Percentiles rank a stretch among this genome's conserved stretches.
These are phyloP conservation scores for Myrica gale DNA, from an alignment of 306 rosid genomes.

Conservation along the genomic window DNA sequence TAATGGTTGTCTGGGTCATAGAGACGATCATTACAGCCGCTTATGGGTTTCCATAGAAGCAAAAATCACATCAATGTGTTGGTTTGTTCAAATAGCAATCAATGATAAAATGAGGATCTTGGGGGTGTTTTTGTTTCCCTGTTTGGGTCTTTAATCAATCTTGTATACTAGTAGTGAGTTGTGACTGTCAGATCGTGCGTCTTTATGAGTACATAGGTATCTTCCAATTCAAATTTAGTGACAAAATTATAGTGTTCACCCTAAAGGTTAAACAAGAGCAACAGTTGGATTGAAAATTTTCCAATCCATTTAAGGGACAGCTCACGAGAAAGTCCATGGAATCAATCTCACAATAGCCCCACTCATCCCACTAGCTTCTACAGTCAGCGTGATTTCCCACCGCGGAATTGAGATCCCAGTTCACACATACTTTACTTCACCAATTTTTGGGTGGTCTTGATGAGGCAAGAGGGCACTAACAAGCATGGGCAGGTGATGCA, in stretches of 20 bases:
- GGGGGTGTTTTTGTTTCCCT: too few relatives aligned
- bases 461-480: not conserved
- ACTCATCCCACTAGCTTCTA: not conserved
- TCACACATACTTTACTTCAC: not conserved
- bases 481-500: not conserved
- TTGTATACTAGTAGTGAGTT: too few relatives aligned
- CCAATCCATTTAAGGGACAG: not conserved
- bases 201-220: too few relatives aligned
- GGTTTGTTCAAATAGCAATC: too few relatives aligned
- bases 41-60: too few relatives aligned
- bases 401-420: not conserved
- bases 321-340: not conserved
- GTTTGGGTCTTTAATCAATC: not conserved
- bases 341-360: not conserved
- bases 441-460: not conserved
- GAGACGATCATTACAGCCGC: not conserved
- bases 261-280: not conserved
- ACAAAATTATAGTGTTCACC: too few relatives aligned
- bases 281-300: not conserved
- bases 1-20: not conserved
- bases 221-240: too few relatives aligned
- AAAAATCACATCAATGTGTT: too few relatives aligned
- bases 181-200: too few relatives aligned
- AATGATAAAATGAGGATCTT: too few relatives aligned
- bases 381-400: not conserved